phyloP scores from a whole-genome alignment of 768 basidiomycete genomes.

The Pleurotus ostreatus region DNA sequence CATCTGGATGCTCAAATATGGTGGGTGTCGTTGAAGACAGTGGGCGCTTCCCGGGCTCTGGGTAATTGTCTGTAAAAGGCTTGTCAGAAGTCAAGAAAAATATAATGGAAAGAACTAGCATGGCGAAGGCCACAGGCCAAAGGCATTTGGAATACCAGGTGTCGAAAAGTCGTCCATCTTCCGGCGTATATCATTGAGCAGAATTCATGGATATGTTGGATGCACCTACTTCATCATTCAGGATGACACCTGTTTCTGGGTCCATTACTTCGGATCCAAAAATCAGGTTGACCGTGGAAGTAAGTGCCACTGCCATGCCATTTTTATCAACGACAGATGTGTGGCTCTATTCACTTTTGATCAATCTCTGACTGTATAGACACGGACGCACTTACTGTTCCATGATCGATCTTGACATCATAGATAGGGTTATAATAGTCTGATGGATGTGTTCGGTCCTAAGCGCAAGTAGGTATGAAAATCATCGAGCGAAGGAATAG shows the following conservation, averaged over 20 bases:
- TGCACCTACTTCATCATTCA: constrained; percentile 75
- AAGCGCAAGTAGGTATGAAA: background rate
- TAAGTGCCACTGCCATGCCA: constrained; percentile 85
- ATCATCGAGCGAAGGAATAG: background rate
- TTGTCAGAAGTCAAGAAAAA: background rate
- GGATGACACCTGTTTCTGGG: constrained; percentile 78
- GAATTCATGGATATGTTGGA: background rate
- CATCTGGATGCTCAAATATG: constrained; percentile 75
- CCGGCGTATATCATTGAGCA: background rate
- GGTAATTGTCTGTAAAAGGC: constrained; percentile 70
- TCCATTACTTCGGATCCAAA: constrained; percentile 91
- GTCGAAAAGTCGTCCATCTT: constrained; percentile 92
- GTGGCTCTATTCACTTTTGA: constrained; percentile 57
- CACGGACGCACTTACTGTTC: constrained; percentile 55
- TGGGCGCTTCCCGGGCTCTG: constrained; percentile 83
- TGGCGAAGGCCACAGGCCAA: constrained; percentile 79
- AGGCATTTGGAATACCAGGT: constrained; percentile 79
- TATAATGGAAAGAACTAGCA: constrained; percentile 42
- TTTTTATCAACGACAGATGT: constrained; percentile 76
- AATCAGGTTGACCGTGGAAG: constrained; percentile 84
- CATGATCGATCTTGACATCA: constrained; percentile 78
- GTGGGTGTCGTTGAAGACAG: constrained; percentile 81
- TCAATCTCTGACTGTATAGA: background rate
- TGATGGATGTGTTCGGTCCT: constrained; percentile 80
- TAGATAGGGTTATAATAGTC: constrained; percentile 84